Conservation (phyloP, 2,329 filamentous ascomycete genomes). For the Neonectria magnoliae region DNA sequence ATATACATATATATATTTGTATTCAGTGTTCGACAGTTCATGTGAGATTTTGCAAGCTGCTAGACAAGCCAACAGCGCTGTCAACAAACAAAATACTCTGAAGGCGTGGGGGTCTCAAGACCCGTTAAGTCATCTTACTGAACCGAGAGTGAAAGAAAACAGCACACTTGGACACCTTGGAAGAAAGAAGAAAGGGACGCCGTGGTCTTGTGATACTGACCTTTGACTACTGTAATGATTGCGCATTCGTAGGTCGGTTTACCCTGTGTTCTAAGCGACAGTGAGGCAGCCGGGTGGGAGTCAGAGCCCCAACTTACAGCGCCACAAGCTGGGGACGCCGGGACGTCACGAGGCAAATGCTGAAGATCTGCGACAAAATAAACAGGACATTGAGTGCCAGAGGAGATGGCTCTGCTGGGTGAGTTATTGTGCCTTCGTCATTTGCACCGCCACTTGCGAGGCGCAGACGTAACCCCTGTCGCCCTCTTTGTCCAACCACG, state of each 20-base stretch:
- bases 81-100: too few species aligned
- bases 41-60: background rate
- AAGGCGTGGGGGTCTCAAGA: too few species aligned
- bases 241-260: background rate
- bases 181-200: too few species aligned
- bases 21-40: background rate
- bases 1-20: background rate
- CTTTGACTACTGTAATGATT: too few species aligned
- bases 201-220: too few species aligned
- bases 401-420: background rate
- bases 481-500: conserved; percentile 15
- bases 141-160: too few species aligned
- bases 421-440: background rate
- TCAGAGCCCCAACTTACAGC: background rate
- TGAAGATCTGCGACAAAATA: background rate
- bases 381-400: accelerated
- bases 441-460: conserved; percentile 5
- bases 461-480: conserved; percentile 16
- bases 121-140: too few species aligned
- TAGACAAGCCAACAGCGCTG: too few species aligned
- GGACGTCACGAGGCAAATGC: background rate
- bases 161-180: too few species aligned
- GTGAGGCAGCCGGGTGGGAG: background rate
- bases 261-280: background rate
- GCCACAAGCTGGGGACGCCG: background rate